Conservation (phyloP, 805 yeast species). For the Kuraishia piskuri region DNA sequence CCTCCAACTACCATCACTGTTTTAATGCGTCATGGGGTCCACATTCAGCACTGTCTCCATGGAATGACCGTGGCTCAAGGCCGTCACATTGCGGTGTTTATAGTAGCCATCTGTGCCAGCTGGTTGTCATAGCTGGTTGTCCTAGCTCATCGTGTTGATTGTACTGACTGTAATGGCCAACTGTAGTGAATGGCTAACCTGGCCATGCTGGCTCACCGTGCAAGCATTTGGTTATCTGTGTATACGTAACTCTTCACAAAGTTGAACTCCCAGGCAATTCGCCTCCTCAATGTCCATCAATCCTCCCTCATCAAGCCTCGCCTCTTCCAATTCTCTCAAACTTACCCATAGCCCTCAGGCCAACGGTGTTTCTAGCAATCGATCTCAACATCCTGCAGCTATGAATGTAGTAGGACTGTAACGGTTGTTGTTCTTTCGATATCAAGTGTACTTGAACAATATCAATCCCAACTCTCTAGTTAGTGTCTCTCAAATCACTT, state of each 20-base stretch:
- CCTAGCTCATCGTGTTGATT: no score
- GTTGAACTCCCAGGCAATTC: background rate
- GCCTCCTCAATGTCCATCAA: background rate
- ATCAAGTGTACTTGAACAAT: background rate
- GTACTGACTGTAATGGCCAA: no score
- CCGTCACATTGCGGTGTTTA: no score
- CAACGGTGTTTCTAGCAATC: conserved; percentile 29
- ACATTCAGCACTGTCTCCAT: no score
- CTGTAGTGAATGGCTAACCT: background rate
- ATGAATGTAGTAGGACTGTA: background rate
- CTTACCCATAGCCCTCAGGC: conserved; percentile 28
- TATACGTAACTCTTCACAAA: background rate
- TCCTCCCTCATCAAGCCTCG: no score
- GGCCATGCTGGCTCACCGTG: background rate
- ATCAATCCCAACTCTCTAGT: background rate
- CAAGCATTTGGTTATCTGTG: background rate
- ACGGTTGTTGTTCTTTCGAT: background rate
- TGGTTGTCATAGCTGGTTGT: no score
- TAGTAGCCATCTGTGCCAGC: no score
- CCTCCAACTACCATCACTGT: no score
- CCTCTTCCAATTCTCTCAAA: conserved; percentile 3
- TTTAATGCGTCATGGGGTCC: no score
- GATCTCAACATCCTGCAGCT: conserved; percentile 24
- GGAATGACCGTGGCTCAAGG: no score
- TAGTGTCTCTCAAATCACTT: background rate